Percentiles rank a stretch among this genome's conserved stretches.
These are phyloP conservation scores for Colletotrichum sp. DNA, from an alignment of 2,329 filamentous ascomycete genomes.

Conservation along the genomic window DNA sequence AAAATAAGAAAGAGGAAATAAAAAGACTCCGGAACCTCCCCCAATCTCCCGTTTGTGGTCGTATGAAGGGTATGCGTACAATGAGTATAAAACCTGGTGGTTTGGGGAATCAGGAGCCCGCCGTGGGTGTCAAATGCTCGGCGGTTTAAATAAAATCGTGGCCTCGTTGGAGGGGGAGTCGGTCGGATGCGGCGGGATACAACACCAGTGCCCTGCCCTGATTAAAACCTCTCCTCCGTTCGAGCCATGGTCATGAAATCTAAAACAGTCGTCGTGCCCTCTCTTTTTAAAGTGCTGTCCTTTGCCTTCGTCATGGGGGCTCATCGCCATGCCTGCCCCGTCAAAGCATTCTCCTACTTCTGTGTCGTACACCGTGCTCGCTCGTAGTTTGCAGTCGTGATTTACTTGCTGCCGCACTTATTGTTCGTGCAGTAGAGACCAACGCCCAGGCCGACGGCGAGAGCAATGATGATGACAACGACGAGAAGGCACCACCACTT, in stretches of 20 bases:
- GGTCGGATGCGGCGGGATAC: background rate
- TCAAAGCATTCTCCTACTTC: background rate
- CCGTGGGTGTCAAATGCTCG: background rate
- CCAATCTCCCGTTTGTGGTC: background rate
- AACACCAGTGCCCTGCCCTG: background rate
- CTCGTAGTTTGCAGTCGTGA: background rate
- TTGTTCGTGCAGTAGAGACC: slow-evolving; percentile 7
- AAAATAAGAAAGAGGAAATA: background rate
- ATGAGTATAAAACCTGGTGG: background rate
- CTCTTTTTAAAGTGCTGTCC: background rate
- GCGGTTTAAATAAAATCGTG: slow-evolving; percentile 5
- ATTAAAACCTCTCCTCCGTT: background rate
- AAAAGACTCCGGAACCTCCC: background rate
- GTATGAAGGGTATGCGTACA: slow-evolving; percentile 15
- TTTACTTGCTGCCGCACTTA: background rate
- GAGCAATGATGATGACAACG: slow-evolving; percentile 60
- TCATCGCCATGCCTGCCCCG: background rate
- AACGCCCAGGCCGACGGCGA: slow-evolving; percentile 61
- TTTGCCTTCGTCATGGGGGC: background rate
- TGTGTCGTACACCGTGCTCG: background rate
- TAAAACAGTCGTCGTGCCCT: slow-evolving; percentile 3
- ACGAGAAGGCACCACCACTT: slow-evolving; percentile 83
- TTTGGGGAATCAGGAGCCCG: slow-evolving; percentile 15
- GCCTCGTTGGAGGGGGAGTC: background rate
- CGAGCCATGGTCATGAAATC: slow-evolving; percentile 19